phyloP scores from a whole-genome alignment of 441 rosid genomes.

The Dalechampia spathulata region DNA sequence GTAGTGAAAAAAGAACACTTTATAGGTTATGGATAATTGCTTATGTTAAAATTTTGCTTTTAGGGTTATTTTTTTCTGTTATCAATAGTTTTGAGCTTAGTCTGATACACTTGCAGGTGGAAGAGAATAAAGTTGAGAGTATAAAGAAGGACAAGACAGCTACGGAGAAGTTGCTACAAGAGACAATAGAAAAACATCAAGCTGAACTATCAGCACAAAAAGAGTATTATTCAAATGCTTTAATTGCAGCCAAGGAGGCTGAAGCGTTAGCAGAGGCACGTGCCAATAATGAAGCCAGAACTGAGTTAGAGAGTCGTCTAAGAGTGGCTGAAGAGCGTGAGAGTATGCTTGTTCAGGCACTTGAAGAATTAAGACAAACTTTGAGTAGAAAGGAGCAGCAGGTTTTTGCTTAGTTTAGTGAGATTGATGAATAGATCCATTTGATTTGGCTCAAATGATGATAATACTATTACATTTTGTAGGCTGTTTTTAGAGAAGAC shows the following conservation, averaged over 20 bases:
- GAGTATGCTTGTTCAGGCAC: conserved; percentile 86
- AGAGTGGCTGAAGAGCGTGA: conserved; percentile 94
- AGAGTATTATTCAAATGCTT: conserved; percentile 79
- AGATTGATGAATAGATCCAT: conserved; percentile 12
- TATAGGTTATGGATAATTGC: neutral
- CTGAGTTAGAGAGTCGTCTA: conserved; percentile 74
- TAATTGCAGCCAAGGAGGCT: conserved; percentile 96
- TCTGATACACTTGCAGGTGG: conserved; percentile 42
- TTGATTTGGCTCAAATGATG: conserved; percentile 7
- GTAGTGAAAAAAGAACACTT: neutral
- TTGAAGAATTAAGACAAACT: conserved; percentile 91
- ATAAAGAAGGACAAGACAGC: conserved; percentile 89
- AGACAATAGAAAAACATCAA: conserved; percentile 94
- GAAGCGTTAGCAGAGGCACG: conserved; percentile 90
- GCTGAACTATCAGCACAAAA: conserved; percentile 75
- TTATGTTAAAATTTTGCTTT: neutral
- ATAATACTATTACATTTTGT: conserved; percentile 15
- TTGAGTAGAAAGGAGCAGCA: conserved; percentile 90
- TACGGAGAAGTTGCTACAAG: conserved; percentile 89
- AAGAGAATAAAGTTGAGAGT: conserved; percentile 94
- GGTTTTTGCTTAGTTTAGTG: conserved; percentile 38
- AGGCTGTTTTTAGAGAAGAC: conserved; percentile 86
- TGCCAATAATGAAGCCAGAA: conserved; percentile 83
- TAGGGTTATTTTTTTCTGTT: neutral
- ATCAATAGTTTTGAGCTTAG: neutral